phyloP scores from a whole-genome alignment of 2,329 filamentous ascomycete genomes.

The Pseudogymnoascus sp. region DNA sequence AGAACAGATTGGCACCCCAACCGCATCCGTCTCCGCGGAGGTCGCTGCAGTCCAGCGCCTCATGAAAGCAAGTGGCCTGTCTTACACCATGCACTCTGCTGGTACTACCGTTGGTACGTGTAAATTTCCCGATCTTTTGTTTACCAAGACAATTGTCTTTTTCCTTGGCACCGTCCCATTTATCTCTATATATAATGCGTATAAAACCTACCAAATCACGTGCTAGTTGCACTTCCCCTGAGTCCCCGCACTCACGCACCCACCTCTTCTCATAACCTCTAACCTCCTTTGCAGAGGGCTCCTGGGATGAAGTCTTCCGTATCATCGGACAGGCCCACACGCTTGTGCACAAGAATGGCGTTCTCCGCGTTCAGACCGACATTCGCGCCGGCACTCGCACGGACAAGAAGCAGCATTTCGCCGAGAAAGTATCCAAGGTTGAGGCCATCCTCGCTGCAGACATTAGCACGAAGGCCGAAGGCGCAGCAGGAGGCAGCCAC shows the following conservation, averaged over 20 bases:
- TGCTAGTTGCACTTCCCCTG: neutral
- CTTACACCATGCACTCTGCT: conserved; percentile 84
- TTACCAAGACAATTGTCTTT: neutral
- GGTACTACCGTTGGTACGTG: conserved; percentile 81
- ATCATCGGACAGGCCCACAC: conserved; percentile 81
- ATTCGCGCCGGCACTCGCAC: conserved; percentile 68
- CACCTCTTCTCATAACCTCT: conserved; percentile 3
- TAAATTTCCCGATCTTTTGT: neutral
- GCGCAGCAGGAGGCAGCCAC: neutral
- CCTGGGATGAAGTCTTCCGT: conserved; percentile 80
- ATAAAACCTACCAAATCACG: neutral
- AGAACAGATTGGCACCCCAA: conserved; percentile 66
- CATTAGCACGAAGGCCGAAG: conserved; percentile 7
- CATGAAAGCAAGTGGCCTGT: conserved; percentile 69
- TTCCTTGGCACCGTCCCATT: neutral
- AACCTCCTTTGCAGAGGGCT: conserved; percentile 56
- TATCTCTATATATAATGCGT: neutral
- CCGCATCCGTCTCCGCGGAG: conserved; percentile 67
- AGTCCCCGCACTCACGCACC: neutral
- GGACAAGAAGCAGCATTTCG: conserved; percentile 26
- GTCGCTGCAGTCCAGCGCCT: conserved; percentile 83
- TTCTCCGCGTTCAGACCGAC: conserved; percentile 76
- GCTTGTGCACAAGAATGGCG: conserved; percentile 66
- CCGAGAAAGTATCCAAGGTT: conserved; percentile 26
- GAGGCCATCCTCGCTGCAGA: conserved; percentile 24